A percentile compares a stretch with the other conserved stretches of the same genome.
Conservation (phyloP, 1,139 yeast genomes). For the Nadsonia starkeyi-henricii region DNA sequence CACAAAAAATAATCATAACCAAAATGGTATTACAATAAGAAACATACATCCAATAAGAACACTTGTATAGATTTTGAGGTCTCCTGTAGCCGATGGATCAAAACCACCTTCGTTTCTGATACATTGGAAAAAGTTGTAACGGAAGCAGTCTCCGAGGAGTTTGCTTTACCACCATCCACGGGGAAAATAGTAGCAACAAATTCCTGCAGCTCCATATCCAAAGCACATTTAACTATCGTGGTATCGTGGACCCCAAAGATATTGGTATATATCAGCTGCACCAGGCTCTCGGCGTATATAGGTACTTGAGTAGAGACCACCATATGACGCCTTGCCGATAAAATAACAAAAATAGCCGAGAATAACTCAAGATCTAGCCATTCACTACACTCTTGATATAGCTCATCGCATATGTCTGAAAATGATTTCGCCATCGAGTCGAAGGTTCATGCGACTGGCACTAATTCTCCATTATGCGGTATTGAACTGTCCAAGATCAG, state of each 20-base stretch:
- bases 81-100: slow-evolving; percentile 11
- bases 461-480: too few relatives aligned
- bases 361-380: slow-evolving; percentile 10
- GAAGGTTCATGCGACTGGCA: too few relatives aligned
- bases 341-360: slow-evolving; percentile 14
- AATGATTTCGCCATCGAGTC: not conserved
- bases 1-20: slow-evolving; percentile 8
- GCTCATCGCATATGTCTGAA: slow-evolving; percentile 4
- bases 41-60: slow-evolving; percentile 13
- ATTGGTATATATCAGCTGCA: slow-evolving; percentile 10
- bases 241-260: slow-evolving; percentile 8
- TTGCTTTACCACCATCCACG: too few relatives aligned
- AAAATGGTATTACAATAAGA: too few relatives aligned
- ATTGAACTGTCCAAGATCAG: too few relatives aligned
- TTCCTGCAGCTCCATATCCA: not conserved
- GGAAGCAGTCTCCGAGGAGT: too few relatives aligned
- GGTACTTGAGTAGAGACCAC: slow-evolving; percentile 15
- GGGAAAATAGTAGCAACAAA: not conserved
- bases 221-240: not conserved
- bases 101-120: not conserved
- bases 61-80: slow-evolving; percentile 17
- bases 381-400: slow-evolving; percentile 5
- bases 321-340: slow-evolving; percentile 17
- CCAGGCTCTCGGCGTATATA: slow-evolving; percentile 10
- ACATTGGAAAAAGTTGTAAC: not conserved